Evolutionary conservation across 805 yeast genomes (phyloP), one percentile per base, ranked within the genome.

Genomic region (Wickerhamiella nectarea): DNA sequence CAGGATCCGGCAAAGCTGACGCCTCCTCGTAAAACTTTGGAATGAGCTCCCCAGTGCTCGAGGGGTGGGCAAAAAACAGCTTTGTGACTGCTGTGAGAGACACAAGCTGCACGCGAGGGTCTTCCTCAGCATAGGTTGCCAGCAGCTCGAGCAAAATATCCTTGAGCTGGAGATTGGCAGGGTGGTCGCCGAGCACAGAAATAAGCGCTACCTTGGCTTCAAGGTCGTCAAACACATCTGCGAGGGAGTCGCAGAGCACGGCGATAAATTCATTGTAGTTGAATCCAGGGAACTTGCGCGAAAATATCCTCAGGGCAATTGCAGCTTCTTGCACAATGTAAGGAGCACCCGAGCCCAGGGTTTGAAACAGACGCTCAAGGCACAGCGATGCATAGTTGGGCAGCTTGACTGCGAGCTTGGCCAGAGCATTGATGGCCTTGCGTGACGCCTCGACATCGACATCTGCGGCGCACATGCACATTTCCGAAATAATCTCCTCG

Each of bases 391-490:
- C 77, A 0, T 82, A 75, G 7, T 59, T 59, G 20, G 75, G 76
- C 12, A 85, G 61, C 55, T 83, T 84, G 21, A 86, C 76, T 0
- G 95, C 94, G 17, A 89, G 64, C 55, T 86, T 83, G 2, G 96
- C 96, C 48, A 89, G 76, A 0, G 95, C 94, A 47, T 94, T 65
- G 3, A 89, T 76, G 0, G 96, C 86, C 54, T 85, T 82, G 45
- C 94, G 67, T 1, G 87, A 83, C 79, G 86, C 84, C 46, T 80
- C 80, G 19, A 78, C 72, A 59, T 87, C 95, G 11, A 83, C 77
- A 54, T 84, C 95, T 0, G 85, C 74, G 4, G 94, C 93, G 59
- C 87, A 87, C 53, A 81, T 94, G 49, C 76, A 80, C 42, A 87
- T 61, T 57, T 87, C 97, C 14, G 74, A 63, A 37, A 87, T 63